phyloP scores from a whole-genome alignment of 495 filamentous ascomycete genomes.

The Penicillium flavigenum region DNA sequence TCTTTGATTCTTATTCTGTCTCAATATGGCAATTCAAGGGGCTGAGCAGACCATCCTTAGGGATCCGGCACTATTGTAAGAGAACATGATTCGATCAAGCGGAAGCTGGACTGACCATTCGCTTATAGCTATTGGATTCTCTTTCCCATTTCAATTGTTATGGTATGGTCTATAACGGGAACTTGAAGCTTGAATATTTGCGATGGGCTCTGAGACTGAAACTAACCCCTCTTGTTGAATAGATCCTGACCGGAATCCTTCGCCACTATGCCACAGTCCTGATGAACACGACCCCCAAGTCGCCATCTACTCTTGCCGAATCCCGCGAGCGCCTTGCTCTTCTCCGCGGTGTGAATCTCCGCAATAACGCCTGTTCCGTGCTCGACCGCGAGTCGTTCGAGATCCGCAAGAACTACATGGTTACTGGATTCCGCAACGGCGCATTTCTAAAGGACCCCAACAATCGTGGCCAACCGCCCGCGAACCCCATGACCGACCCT shows the following conservation, averaged over 20 bases:
- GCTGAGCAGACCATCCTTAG: constrained; percentile 92
- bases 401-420: constrained; percentile 73
- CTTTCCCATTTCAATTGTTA: constrained; percentile 93
- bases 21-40: constrained; percentile 74
- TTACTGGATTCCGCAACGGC: constrained; percentile 77
- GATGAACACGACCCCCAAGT: constrained; percentile 83
- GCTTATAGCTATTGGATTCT: constrained; percentile 89
- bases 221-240: constrained; percentile 14
- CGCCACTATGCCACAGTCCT: constrained; percentile 93
- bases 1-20: constrained; percentile 57
- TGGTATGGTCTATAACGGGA: constrained; percentile 57
- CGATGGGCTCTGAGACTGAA: not conserved
- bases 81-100: constrained; percentile 10
- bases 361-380: constrained; percentile 72
- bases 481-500: constrained; percentile 97
- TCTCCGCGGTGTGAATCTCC: constrained; percentile 79
- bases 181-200: not conserved
- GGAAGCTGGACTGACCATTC: constrained; percentile 18
- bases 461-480: constrained; percentile 76
- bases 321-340: constrained; percentile 87
- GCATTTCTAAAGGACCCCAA: constrained; percentile 87
- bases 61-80: constrained; percentile 97
- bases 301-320: constrained; percentile 68
- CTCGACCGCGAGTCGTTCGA: constrained; percentile 71
- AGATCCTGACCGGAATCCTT: constrained; percentile 93